Conservation (phyloP, 192 early-diverging fungal genomes). For the Entomortierella chlamydospora region DNA sequence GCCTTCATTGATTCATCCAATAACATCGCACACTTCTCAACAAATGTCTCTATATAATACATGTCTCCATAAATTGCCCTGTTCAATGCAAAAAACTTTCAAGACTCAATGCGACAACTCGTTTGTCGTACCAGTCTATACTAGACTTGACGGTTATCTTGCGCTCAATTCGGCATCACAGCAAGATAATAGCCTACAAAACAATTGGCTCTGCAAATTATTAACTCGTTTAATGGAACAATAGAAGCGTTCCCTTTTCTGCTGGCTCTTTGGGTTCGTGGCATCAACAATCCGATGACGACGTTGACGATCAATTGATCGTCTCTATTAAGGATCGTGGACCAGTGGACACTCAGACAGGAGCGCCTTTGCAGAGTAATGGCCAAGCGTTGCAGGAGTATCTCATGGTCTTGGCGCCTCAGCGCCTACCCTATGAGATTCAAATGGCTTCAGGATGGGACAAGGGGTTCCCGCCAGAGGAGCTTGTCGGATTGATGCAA, state of each 20-base stretch:
- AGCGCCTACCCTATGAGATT: conserved; percentile 48
- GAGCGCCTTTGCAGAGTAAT: conserved; percentile 32
- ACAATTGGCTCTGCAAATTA: background rate
- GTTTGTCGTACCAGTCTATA: background rate
- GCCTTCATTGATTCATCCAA: background rate
- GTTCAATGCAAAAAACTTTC: background rate
- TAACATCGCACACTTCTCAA: background rate
- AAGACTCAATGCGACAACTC: background rate
- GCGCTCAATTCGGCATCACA: too few species aligned
- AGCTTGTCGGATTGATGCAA: conserved; percentile 52
- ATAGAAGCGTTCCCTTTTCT: conserved; percentile 32
- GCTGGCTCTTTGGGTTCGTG: conserved; percentile 40
- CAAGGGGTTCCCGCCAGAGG: conserved; percentile 54
- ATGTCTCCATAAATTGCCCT: background rate
- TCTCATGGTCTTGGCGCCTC: conserved; percentile 47
- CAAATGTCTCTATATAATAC: background rate
- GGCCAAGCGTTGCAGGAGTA: conserved; percentile 46
- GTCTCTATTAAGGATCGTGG: conserved; percentile 25
- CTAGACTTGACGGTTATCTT: background rate
- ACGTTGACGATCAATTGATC: conserved; percentile 33
- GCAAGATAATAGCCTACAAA: too few species aligned
- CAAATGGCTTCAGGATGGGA: conserved; percentile 59
- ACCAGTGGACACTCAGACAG: conserved; percentile 11
- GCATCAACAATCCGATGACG: conserved; percentile 26
- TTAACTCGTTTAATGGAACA: too few species aligned